Conservation (phyloP, 129 eudicot species). For the Pseudognaphalium luteoalbum region DNA sequence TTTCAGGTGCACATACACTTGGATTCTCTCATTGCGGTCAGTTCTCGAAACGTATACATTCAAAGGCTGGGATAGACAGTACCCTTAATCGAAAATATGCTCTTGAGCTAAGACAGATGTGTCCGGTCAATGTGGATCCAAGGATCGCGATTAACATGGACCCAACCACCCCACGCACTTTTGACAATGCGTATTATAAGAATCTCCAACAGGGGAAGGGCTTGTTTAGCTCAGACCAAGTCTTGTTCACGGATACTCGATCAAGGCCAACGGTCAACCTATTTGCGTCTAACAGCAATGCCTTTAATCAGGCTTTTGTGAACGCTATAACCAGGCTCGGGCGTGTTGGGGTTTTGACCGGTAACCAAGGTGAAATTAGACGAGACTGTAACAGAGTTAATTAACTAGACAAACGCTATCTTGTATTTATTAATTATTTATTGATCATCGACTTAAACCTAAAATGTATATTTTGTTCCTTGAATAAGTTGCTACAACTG, state of each 20-base stretch:
- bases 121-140: conserved; percentile 69
- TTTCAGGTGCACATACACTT: conserved; percentile 94
- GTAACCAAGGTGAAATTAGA: conserved; percentile 71
- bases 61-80: conserved; percentile 48
- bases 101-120: conserved; percentile 55
- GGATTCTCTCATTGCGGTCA: conserved; percentile 85
- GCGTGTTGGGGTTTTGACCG: conserved; percentile 76
- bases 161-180: conserved; percentile 61
- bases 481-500: conserved; percentile 28
- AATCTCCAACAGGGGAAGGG: conserved; percentile 77
- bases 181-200: conserved; percentile 71
- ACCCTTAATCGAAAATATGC: conserved; percentile 63
- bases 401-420: conserved; percentile 29
- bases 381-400: conserved; percentile 47
- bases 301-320: conserved; percentile 58
- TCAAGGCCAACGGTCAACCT: conserved; percentile 53
- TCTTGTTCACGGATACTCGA: conserved; percentile 52
- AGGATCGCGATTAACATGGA: conserved; percentile 81
- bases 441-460: not conserved
- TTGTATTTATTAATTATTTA: not conserved
- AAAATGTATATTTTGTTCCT: conserved; percentile 17
- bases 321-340: conserved; percentile 74
- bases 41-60: conserved; percentile 64
- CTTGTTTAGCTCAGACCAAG: conserved; percentile 66
- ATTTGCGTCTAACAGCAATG: conserved; percentile 57